Base-by-base conservation (phyloP, 2,329 filamentous ascomycete genomes). In the Plectosphaerella sp. region DNA sequence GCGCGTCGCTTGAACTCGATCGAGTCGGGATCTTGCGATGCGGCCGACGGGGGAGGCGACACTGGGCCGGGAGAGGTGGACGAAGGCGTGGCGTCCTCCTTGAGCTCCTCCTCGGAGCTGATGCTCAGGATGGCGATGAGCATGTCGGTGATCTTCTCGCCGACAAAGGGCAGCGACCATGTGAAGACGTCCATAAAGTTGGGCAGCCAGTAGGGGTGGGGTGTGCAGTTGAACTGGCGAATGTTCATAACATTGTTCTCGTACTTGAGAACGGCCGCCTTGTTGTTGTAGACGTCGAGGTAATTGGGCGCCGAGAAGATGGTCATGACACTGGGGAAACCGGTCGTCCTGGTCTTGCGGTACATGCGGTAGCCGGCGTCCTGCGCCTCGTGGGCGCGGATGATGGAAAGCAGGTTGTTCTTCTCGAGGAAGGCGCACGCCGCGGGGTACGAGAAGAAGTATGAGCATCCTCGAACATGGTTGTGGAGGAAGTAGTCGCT, bases 231-330 rank as follows among this genome's bases (percentile, higher is more conserved):
- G 78, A 99, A 99, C 72, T 99, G 94, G 54, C 94, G 85, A 67
- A 99, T 99, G 78, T 99, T 99, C 94, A 99, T 99, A 56, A 99
- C 94, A 66, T 99, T 99, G 74, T 99, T 99, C 76, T 99, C 94
- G 69, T 99, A 99, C 76, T 99, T 99, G 64, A 99, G 78, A 41
- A 99, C 94, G 1, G 94, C 94, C 2, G 94, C 94, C 78, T 99
- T 99, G 81, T 99, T 99, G 84, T 99, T 99, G 76, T 99, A 99
- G 37, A 99, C 92, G 65, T 99, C 94, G 58, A 99, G 84, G 68
- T 99, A 99, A 73, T 99, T 99, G 37, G 94, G 94, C 2, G 94
- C 94, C 45, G 93, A 97, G 80, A 99, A 99, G 64, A 99, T 99
- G 61, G 94, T 99, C 94, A 99, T 99, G 58, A 99, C 94, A 74